Evolutionary conservation across 73 alveolate genomes (phyloP), one percentile per base, ranked within the genome.

Genomic region (Strombidium stylifer): DNA sequence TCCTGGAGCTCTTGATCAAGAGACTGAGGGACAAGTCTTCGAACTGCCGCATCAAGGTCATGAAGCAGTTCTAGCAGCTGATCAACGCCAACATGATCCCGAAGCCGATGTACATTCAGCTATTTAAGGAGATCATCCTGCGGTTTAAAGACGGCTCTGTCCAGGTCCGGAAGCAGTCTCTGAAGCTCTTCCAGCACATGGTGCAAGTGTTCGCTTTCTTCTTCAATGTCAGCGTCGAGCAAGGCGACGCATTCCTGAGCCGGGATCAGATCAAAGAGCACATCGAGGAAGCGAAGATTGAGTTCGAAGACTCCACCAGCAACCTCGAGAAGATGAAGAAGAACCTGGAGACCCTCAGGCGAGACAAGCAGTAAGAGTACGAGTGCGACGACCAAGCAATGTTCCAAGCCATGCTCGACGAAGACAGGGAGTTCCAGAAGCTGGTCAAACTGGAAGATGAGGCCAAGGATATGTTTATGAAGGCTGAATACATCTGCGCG

Each of bases 151-250:
- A 90, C 58, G 65, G 69, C 31, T 86, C 93, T 40, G 65, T 89
- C 10, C 68, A 68, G 18, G 97, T 85, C 31, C 82, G 97, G 59
- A 85, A 82, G 67, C 73, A 85, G 62, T 89, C 97, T 40, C 62
- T 83, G 31, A 67, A 80, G 52, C 80, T 90, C 34, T 53, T 74
- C 25, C 74, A 51, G 20, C 55, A 45, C 42, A 75, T 90, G 8
- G 74, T 90, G n/a, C 11, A 58, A n/a, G 69, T 85, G 71, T 73
- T 70, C 57, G 82, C 73, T 18, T 35, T 81, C 4, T 73, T 73
- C 32, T 82, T 57, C 67, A 42, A 40, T 24, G 55, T 32, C 4
- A 21, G 45, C 40, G 16, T 19, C 19, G 3, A 20, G n/a, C 60
- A 66, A 70, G 67, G 84, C 31, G 91, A 60, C 15, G 73, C 57